Base-by-base conservation (phyloP, 176 grass and related monocot species). In the Eragrostis curvula region DNA sequence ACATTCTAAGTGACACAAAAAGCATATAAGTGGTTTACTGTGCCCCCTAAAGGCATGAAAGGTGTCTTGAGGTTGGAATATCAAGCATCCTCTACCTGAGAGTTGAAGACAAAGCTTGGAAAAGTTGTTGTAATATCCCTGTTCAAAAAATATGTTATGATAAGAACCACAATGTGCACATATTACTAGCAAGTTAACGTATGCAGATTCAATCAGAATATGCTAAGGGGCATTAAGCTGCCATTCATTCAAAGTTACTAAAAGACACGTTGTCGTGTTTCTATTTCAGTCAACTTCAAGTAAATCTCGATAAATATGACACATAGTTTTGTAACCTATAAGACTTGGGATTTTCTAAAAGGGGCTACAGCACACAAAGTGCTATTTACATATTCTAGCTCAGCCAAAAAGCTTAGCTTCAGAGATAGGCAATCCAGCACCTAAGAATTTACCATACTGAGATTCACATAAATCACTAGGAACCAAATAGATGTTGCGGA, bases 51-150 rank as follows among this genome's bases (percentile, higher is more conserved):
- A 61, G 11, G 57, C 25, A 58, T 81, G 36, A 47, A 15, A 17
- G 21, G 21, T 47, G n/a, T 12, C 64, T 44, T 40, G 69, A 57
- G 44, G 45, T 24, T 25, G 73, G 47, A n/a, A 66, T 41, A 64
- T 89, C 72, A 89, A 2, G 78, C 71, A 18, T 89, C 88, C 78
- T 89, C 88, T 16, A 89, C 88, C 60, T 85, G 88, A 40, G 83
- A 89, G 66, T 89, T 85, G 83, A 89, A 89, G 28, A 89, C 88
- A 72, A 89, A 89, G 57, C 88, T 89, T 76, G 88, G 83, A 81
- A 89, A 89, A 20, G 88, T 82, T 72, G 83, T 89, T 39, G 88
- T 85, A 56, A 89, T 89, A 82, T 89, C 88, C 83, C 88, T 89
- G 88, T 89, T 73, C 46, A 78, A n/a, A 43, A 74, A 66, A 5